Percentiles rank a stretch among this genome's conserved stretches.
These are phyloP conservation scores for Alternaria sp. DNA, from an alignment of 2,329 filamentous ascomycete species.

Conservation along the genomic window DNA sequence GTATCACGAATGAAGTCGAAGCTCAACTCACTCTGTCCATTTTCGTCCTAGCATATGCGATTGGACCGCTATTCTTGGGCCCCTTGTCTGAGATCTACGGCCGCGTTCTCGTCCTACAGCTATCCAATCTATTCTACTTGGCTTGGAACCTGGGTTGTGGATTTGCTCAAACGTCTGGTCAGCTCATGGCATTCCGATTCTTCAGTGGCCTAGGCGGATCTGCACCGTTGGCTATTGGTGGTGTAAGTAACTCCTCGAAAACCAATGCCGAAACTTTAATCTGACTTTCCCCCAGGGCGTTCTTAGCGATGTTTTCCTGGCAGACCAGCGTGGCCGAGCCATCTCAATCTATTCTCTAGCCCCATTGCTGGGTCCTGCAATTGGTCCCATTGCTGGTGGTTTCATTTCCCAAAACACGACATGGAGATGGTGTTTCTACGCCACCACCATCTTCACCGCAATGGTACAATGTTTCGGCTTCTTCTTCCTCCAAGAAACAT, in stretches of 20 bases:
- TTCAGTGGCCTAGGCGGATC: conserved; percentile 50
- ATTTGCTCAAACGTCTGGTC: conserved; percentile 46
- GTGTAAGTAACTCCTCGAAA: conserved; percentile 26
- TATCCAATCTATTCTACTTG: conserved; percentile 51
- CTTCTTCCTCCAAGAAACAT: conserved; percentile 71
- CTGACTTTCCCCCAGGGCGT: conserved; percentile 38
- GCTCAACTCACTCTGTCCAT: conserved; percentile 50
- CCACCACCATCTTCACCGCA: conserved; percentile 70
- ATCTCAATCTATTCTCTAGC: conserved; percentile 70
- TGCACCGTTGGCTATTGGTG: conserved; percentile 51
- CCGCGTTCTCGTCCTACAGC: conserved; percentile 48
- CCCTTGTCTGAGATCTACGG: conserved; percentile 53
- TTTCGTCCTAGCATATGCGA: conserved; percentile 52
- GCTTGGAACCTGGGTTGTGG: conserved; percentile 53
- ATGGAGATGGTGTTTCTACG: conserved; percentile 79
- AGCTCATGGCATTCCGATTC: conserved; percentile 51
- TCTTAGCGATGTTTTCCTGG: conserved; percentile 64
- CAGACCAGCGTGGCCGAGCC: conserved; percentile 70
- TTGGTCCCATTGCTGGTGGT: conserved; percentile 72
- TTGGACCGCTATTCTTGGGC: conserved; percentile 51
- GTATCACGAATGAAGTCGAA: conserved; percentile 45
- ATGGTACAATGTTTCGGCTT: conserved; percentile 69
- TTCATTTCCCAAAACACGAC: conserved; percentile 70
- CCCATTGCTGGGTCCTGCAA: conserved; percentile 70
- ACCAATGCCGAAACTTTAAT: neutral